Evolutionary conservation across 306 rosid genomes (phyloP), one percentile per base, ranked within the genome.

Genomic region (Lathyrus aphaca): DNA sequence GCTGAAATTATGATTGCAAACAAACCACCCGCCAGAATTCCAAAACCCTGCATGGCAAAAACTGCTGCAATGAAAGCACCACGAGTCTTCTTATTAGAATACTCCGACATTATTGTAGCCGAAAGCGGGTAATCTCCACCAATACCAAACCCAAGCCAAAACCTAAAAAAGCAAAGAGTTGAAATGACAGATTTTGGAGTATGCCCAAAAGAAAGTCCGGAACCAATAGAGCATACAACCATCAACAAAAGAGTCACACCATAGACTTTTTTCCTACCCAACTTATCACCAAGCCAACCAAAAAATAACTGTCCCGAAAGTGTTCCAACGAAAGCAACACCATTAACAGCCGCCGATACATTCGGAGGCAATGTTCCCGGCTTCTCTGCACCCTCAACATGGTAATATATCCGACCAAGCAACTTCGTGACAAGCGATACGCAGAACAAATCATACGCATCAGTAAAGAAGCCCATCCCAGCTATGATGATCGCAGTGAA

Each of bases 381-480:
- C 83, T 86, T 90, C 8, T 12, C 25, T 0, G 96, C 75, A 0
- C 79, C 86, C 1, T 82, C 95, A 13, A 82, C 90, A 0, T 84
- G 95, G 69, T 90, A 90, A 68, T 90, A 90, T 19, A 90, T 77
- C 40, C 96, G 84, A 14, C 96, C 96, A 0, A 90, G 95, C 74
- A 90, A 81, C 72, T 90, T 90, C 11, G 96, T 90, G 4, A 90
- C 91, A 5, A 90, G 82, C 1, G 96, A 88, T 43, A 90, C 18
- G 27, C 92, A 86, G 77, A 91, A 91, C 16, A 91, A 81, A 72
- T 91, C 95, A 37, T 88, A 91, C 23, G 97, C 95, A 74, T 91
- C 97, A 0, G 97, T 91, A 84, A 91, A 91, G 68, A 91, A 91
- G 5, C 97, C 97, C 97, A 91, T 91, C 74, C 95, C 97, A 19